phyloP scores from a whole-genome alignment of 2,329 filamentous ascomycete species.

The Emericellopsis cladophorae region DNA sequence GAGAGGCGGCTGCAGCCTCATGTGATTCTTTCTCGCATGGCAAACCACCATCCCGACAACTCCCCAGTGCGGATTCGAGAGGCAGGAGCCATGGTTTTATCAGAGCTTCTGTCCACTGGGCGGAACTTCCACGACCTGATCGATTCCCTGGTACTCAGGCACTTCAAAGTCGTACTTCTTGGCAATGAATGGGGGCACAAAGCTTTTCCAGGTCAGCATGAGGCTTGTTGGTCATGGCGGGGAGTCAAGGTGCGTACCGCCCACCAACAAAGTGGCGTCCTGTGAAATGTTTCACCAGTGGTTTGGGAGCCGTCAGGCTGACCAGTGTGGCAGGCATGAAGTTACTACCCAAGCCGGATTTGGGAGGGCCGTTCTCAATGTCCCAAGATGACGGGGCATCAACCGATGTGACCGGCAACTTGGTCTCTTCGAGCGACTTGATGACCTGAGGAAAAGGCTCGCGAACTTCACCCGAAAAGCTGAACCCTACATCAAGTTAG shows the following conservation, averaged over 20 bases:
- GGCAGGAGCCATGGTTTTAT: conserved; percentile 6
- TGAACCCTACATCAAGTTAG: conserved; percentile 51
- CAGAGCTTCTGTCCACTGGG: conserved; percentile 38
- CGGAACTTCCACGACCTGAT: conserved; percentile 75
- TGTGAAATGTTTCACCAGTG: conserved; percentile 68
- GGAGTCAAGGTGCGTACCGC: conserved; percentile 34
- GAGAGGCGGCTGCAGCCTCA: conserved; percentile 40
- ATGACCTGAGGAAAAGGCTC: conserved; percentile 84
- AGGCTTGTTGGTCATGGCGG: conserved; percentile 1
- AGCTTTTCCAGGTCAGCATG: conserved; percentile 34
- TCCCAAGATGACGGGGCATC: conserved; percentile 94
- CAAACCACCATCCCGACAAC: not conserved
- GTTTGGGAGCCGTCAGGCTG: conserved; percentile 88
- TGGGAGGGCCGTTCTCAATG: conserved; percentile 74
- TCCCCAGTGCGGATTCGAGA: not conserved
- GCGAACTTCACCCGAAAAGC: conserved; percentile 83
- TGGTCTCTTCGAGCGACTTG: conserved; percentile 57
- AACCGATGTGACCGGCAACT: conserved; percentile 70
- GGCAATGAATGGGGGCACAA: conserved; percentile 65
- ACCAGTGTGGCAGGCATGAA: conserved; percentile 76
- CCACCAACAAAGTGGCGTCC: conserved; percentile 90
- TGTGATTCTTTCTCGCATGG: conserved; percentile 20
- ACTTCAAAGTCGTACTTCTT: conserved; percentile 78
- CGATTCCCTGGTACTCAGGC: conserved; percentile 71
- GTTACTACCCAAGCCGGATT: conserved; percentile 60